Percentiles rank a stretch among this genome's conserved stretches.
phyloP scores from a whole-genome alignment of 305 asterid genomes.

The Fraxinus angustifolia region DNA sequence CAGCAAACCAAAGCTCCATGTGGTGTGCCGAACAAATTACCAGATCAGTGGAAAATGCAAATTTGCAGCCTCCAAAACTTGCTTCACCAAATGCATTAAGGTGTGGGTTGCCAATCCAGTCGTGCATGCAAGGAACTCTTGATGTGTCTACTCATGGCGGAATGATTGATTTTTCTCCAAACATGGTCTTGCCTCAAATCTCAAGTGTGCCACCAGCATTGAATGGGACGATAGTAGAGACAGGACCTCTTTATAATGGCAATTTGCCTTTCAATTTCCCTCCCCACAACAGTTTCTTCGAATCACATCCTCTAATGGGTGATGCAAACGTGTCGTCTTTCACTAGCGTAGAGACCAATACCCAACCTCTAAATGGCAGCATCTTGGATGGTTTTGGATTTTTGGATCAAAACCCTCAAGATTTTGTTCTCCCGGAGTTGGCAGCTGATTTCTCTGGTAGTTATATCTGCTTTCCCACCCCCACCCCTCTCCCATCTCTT shows the following conservation, averaged over 20 bases:
- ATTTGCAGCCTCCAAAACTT: slow-evolving; percentile 37
- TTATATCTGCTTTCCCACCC: slow-evolving; percentile 36
- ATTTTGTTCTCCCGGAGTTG: slow-evolving; percentile 55
- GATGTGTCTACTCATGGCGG: slow-evolving; percentile 29
- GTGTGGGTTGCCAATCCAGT: slow-evolving; percentile 42
- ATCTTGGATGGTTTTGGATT: slow-evolving; percentile 66
- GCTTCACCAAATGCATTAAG: slow-evolving; percentile 36
- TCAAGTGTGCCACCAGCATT: slow-evolving; percentile 25
- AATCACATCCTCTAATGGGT: slow-evolving; percentile 53
- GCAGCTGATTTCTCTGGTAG: slow-evolving; percentile 49
- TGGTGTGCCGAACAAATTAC: slow-evolving; percentile 42
- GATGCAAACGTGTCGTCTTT: slow-evolving; percentile 67
- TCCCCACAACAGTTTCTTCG: slow-evolving; percentile 38
- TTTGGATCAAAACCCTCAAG: slow-evolving; percentile 52
- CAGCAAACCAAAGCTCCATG: slow-evolving; percentile 61
- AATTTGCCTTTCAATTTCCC: slow-evolving; percentile 27
- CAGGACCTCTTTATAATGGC: slow-evolving; percentile 31
- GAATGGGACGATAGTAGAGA: slow-evolving; percentile 32
- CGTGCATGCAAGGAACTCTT: slow-evolving; percentile 30
- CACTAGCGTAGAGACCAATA: slow-evolving; percentile 65
- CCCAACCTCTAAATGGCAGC: slow-evolving; percentile 55
- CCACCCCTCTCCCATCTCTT: neutral
- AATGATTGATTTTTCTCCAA: slow-evolving; percentile 30
- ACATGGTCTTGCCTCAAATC: slow-evolving; percentile 34
- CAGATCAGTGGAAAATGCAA: slow-evolving; percentile 43